Percentiles rank a stretch among this genome's conserved stretches.
Conservation (phyloP, 2,329 filamentous ascomycete species). For the Dothistroma pini region DNA sequence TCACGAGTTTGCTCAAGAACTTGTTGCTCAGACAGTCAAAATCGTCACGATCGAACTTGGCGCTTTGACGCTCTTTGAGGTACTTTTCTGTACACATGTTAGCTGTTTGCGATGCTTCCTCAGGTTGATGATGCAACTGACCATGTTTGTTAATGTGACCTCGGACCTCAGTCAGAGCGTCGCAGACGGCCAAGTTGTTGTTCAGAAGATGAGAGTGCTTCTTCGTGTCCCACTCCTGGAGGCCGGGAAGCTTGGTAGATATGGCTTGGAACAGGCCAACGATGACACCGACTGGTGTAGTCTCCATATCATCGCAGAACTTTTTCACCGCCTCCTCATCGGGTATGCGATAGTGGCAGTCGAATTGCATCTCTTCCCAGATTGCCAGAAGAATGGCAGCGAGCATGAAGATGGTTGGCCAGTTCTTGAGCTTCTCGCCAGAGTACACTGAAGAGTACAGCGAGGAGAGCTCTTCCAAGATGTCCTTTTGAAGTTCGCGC, state of each 20-base stretch:
- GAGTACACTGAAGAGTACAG: constrained; percentile 98
- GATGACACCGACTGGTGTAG: constrained; percentile 90
- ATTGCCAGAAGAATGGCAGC: constrained; percentile 89
- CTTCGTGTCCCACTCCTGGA: constrained; percentile 89
- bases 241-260: constrained; percentile 88
- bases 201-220: constrained; percentile 88
- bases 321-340: constrained; percentile 82
- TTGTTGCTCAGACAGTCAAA: constrained; percentile 97
- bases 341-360: constrained; percentile 91
- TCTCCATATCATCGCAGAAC: constrained; percentile 97
- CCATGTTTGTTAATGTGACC: constrained; percentile 91
- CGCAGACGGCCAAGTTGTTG: constrained; percentile 88
- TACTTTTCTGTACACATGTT: constrained; percentile 65
- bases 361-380: constrained; percentile 99
- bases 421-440: constrained; percentile 96
- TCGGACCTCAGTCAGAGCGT: constrained; percentile 93
- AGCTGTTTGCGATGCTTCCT: neutral
- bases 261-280: constrained; percentile 97
- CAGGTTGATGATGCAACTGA: constrained; percentile 51
- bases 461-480: constrained; percentile 85
- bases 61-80: constrained; percentile 68
- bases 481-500: constrained; percentile 94
- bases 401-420: constrained; percentile 98
- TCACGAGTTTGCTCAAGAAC: constrained; percentile 93
- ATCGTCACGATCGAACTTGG: constrained; percentile 84